Evolutionary conservation across 352 stramenopile species (phyloP).

Genomic region (Phytopythium kandeliae): DNA sequence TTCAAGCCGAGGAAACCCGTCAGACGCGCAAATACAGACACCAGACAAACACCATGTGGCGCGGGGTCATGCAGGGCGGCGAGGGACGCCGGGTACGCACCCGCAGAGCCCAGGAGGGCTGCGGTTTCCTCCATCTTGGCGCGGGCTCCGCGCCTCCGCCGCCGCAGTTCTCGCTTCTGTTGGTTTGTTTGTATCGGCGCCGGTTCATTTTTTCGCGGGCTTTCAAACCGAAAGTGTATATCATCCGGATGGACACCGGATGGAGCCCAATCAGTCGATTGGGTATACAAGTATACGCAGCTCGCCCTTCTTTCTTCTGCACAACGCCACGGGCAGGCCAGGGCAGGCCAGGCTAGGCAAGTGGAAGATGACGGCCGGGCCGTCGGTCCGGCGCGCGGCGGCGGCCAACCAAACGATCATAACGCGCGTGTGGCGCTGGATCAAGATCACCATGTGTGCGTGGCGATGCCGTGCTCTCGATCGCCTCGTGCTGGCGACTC

Average conservation of each 20-base stretch:
- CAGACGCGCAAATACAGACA: neutral
- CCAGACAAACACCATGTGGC: neutral
- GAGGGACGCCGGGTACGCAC: conserved; percentile 16
- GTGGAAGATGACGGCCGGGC: conserved; percentile 46
- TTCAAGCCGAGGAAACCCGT: neutral
- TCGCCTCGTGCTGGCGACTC: neutral
- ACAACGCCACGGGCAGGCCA: too few species aligned
- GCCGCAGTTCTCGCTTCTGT: too few species aligned
- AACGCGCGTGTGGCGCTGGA: conserved; percentile 60
- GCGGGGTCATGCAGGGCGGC: neutral
- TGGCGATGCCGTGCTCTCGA: neutral
- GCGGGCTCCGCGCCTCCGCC: neutral
- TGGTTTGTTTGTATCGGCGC: neutral
- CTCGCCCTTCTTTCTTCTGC: too few species aligned
- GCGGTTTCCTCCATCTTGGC: conserved; percentile 42
- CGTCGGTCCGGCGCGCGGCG: conserved; percentile 52
- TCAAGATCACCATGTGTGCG: conserved; percentile 56
- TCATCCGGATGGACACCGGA: too few species aligned
- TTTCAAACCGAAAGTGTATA: conserved; percentile 6
- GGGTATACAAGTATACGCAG: too few species aligned
- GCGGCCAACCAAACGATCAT: conserved; percentile 47
- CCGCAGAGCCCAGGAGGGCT: conserved; percentile 50
- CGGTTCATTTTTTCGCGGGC: conserved; percentile 3
- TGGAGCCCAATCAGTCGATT: too few species aligned
- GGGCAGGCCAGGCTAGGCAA: too few species aligned